Evolutionary conservation across 2,329 filamentous ascomycete genomes (phyloP).

Genomic region (Coniosporium tulheliwenetii): DNA sequence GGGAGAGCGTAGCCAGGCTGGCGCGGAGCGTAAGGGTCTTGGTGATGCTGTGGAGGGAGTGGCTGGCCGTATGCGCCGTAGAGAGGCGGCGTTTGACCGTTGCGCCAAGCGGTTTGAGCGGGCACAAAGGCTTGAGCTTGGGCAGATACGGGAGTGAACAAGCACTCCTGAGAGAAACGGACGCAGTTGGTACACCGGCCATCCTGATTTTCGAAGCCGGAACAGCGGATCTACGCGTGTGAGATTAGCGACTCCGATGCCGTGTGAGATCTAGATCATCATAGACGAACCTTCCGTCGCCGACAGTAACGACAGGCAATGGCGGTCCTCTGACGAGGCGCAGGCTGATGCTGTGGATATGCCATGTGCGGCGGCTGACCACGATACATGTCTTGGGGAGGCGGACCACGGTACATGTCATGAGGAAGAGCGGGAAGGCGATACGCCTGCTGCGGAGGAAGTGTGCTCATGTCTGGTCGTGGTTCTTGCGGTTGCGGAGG

Average conservation of each 20-base stretch:
- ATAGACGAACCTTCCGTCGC: constrained; percentile 32
- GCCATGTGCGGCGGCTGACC: constrained; percentile 23
- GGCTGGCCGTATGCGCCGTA: constrained; percentile 36
- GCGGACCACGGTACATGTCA: constrained; percentile 24
- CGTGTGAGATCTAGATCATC: not conserved
- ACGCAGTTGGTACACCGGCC: constrained; percentile 59
- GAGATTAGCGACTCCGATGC: not conserved
- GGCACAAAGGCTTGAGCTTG: constrained; percentile 63
- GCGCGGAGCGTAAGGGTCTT: constrained; percentile 14
- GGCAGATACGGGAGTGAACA: constrained; percentile 61
- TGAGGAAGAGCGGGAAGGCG: constrained; percentile 10
- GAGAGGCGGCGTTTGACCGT: constrained; percentile 29
- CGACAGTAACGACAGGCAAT: constrained; percentile 46
- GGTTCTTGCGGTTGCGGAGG: constrained; percentile 3
- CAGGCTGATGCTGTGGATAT: constrained; percentile 29
- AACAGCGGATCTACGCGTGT: constrained; percentile 52
- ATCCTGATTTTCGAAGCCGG: constrained; percentile 56
- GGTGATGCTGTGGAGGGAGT: constrained; percentile 18
- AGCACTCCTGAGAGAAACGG: constrained; percentile 60
- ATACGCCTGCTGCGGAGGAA: constrained; percentile 27
- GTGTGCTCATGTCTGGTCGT: constrained; percentile 27
- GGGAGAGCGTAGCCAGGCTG: constrained; percentile 3
- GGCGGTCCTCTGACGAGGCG: constrained; percentile 43
- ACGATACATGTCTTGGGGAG: constrained; percentile 29
- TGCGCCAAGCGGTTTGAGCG: constrained; percentile 47